phyloP scores from a whole-genome alignment of 352 stramenopile species.

The Globisporangium echinulatum region DNA sequence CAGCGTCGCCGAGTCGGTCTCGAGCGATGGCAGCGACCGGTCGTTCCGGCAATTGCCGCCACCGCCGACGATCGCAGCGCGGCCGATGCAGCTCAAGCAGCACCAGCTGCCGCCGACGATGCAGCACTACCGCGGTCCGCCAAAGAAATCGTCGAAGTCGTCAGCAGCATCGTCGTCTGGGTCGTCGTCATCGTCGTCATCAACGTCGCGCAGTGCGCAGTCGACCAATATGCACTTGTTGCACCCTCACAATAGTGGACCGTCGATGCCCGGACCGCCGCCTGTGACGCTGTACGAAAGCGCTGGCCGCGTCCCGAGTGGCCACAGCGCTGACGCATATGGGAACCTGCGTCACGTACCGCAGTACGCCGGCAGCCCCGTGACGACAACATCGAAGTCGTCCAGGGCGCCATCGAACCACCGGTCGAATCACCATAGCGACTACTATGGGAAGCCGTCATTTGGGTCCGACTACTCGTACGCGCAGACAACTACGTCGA shows the following conservation, averaged over 20 bases:
- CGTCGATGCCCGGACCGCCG: slow-evolving; percentile 1
- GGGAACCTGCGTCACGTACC: slow-evolving; percentile 8
- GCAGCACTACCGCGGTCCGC: slow-evolving; percentile 1
- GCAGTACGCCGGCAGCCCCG: slow-evolving; percentile 7
- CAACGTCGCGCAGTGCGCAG: not conserved
- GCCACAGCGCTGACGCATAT: slow-evolving; percentile 1
- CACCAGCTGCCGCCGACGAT: not conserved
- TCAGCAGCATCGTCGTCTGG: too few relatives aligned
- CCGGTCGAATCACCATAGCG: not conserved
- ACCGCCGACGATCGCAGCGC: slow-evolving; percentile 10
- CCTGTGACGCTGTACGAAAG: slow-evolving; percentile 8
- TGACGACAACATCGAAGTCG: not conserved
- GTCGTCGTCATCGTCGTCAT: not conserved
- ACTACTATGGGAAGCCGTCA: slow-evolving; percentile 6
- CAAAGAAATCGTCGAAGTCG: slow-evolving; percentile 1
- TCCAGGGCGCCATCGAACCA: not conserved
- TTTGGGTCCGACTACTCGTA: slow-evolving; percentile 21
- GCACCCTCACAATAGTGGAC: not conserved
- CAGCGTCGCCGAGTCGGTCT: slow-evolving; percentile 8
- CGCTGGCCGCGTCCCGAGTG: slow-evolving; percentile 1
- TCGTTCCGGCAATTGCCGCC: slow-evolving; percentile 15
- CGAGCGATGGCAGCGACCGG: slow-evolving; percentile 11
- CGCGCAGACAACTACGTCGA: slow-evolving; percentile 10
- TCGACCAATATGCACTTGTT: slow-evolving; percentile 11
- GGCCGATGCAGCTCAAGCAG: slow-evolving; percentile 1